phyloP scores from a whole-genome alignment of 345 rosid genomes.

The Psidium guajava region DNA sequence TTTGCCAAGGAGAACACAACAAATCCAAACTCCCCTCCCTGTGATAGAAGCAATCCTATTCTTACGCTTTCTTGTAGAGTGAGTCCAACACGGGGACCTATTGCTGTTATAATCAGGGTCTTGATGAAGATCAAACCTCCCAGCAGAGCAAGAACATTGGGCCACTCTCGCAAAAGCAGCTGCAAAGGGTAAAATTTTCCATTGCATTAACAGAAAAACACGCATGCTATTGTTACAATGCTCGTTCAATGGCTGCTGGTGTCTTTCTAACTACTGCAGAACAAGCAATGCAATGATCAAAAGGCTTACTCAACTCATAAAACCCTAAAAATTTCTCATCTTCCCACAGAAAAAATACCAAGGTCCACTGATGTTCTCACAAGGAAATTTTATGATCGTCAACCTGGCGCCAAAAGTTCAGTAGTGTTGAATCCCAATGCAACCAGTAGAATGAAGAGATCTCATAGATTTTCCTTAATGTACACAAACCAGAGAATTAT shows the following conservation, averaged over 20 bases:
- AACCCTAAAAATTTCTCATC: neutral
- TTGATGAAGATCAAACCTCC: conserved; percentile 84
- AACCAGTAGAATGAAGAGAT: neutral
- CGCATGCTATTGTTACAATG: neutral
- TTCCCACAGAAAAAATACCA: neutral
- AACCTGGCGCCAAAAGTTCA: neutral
- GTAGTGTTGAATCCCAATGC: neutral
- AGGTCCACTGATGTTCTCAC: neutral
- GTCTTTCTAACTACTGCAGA: neutral
- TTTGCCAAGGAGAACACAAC: conserved; percentile 94
- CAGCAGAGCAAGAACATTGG: conserved; percentile 86
- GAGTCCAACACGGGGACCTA: conserved; percentile 96
- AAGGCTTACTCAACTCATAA: neutral
- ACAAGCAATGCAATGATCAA: neutral
- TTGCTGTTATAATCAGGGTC: conserved; percentile 72
- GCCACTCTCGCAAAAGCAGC: conserved; percentile 89
- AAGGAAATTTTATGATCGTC: neutral
- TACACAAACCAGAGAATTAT: neutral
- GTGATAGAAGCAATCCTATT: conserved; percentile 85
- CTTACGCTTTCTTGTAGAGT: conserved; percentile 82
- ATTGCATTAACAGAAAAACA: neutral
- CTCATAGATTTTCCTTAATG: neutral
- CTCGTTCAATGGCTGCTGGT: neutral
- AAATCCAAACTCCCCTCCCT: conserved; percentile 96
- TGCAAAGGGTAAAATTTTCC: conserved; percentile 14